Evolutionary conservation across 306 rosid genomes (phyloP).

Genomic region (Oxytropis ochrocephala): DNA sequence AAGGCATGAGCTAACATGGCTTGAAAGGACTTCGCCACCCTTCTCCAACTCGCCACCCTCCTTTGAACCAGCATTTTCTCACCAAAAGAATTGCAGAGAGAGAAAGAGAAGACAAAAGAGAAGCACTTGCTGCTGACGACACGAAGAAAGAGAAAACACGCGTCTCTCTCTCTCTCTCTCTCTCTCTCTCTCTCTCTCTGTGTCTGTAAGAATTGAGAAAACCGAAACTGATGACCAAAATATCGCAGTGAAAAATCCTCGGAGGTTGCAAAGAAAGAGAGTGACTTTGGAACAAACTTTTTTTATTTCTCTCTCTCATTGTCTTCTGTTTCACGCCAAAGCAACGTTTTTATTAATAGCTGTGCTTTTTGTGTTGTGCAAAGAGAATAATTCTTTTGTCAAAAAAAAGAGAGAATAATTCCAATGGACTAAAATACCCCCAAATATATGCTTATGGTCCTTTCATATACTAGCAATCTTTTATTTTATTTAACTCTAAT

Average conservation of each 20-base stretch:
- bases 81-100: neutral
- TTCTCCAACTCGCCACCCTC: constrained; percentile 78
- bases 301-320: neutral
- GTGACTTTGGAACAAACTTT: constrained; percentile 1
- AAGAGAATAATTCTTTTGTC: no score
- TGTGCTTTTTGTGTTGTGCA: neutral
- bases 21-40: constrained; percentile 59
- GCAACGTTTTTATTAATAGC: neutral
- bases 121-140: neutral
- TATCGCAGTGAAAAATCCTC: constrained; percentile 17
- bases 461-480: no score
- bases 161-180: neutral
- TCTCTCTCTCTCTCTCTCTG: no score
- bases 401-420: neutral
- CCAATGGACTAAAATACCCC: constrained; percentile 12
- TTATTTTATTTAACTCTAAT: no score
- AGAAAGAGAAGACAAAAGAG: neutral
- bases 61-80: constrained; percentile 46
- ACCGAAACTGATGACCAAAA: neutral
- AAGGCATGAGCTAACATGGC: constrained; percentile 59
- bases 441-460: no score
- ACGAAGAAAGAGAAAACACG: neutral
- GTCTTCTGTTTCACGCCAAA: constrained; percentile 42
- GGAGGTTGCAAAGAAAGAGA: constrained; percentile 24
- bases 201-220: neutral